A percentile compares a stretch with the other conserved stretches of the same genome.
Conservation (phyloP, 2,329 filamentous ascomycete species). For the Rutstroemia sp. region DNA sequence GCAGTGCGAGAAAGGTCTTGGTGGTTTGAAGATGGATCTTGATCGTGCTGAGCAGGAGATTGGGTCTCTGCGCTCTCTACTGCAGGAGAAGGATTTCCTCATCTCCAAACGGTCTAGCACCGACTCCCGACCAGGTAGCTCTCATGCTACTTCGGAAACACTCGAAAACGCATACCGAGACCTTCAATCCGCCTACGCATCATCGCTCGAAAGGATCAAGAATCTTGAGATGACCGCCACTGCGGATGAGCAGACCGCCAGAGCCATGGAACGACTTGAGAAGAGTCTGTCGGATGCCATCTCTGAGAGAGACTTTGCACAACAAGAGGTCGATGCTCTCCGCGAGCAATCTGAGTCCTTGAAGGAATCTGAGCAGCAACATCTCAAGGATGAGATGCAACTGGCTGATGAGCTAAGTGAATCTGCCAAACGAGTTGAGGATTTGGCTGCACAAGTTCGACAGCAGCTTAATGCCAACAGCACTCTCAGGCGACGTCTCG, state of each 20-base stretch:
- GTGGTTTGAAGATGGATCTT: conserved; percentile 89
- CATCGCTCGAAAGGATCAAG: conserved; percentile 60
- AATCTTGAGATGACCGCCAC: conserved; percentile 47
- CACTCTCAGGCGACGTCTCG: conserved; percentile 66
- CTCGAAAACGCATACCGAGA: conserved; percentile 69
- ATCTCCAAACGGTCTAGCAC: conserved; percentile 50
- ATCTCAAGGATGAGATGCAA: conserved; percentile 52
- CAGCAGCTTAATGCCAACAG: conserved; percentile 74
- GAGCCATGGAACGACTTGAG: conserved; percentile 59
- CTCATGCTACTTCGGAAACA: conserved; percentile 59
- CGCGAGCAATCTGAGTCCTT: conserved; percentile 53
- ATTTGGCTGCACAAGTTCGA: conserved; percentile 70
- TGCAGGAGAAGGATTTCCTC: conserved; percentile 76
- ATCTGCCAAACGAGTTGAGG: conserved; percentile 71
- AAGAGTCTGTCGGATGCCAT: conserved; percentile 61
- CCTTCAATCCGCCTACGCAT: conserved; percentile 62
- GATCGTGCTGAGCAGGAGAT: conserved; percentile 95
- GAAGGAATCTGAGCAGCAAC: conserved; percentile 46
- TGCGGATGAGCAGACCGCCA: conserved; percentile 50
- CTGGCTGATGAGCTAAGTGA: conserved; percentile 64
- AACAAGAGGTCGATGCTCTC: conserved; percentile 55
- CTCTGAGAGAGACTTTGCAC: conserved; percentile 65
- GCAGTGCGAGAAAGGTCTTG: conserved; percentile 86
- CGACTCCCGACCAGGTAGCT: conserved; percentile 31
- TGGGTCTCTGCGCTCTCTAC: conserved; percentile 65